phyloP scores from a whole-genome alignment of 2,329 filamentous ascomycete genomes.

The Fusarium penzigii region DNA sequence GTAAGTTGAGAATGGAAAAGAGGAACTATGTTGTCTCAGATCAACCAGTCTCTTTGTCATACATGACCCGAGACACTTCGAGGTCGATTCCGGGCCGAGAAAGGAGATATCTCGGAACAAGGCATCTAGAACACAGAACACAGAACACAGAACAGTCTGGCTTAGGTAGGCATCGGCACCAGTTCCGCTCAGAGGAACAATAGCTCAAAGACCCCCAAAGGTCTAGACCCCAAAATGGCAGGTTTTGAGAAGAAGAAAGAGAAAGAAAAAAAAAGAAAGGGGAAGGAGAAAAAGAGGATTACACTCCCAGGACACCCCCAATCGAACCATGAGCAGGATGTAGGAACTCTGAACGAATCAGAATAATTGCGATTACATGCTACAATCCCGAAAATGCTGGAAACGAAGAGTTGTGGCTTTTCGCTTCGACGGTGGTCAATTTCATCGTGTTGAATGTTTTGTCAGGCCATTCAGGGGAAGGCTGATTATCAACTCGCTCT shows the following conservation, averaged over 20 bases:
- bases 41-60: too few relatives aligned
- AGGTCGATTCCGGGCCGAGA: too few relatives aligned
- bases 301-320: not conserved
- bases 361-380: constrained; percentile 3
- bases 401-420: constrained; percentile 3
- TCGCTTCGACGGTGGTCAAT: constrained; percentile 1
- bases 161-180: too few relatives aligned
- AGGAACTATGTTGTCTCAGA: too few relatives aligned
- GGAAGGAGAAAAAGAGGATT: not conserved
- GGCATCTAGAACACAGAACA: not conserved
- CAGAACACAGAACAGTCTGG: too few relatives aligned
- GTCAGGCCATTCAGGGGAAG: constrained; percentile 12
- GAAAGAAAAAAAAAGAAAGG: too few relatives aligned
- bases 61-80: too few relatives aligned
- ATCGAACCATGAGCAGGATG: not conserved
- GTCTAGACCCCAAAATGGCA: not conserved
- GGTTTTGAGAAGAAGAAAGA: too few relatives aligned
- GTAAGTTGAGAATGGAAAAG: not conserved
- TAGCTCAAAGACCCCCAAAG: not conserved
- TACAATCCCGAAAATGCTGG: constrained; percentile 1
- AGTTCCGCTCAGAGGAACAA: too few relatives aligned
- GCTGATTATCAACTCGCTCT: constrained; percentile 4
- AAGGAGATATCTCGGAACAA: not conserved
- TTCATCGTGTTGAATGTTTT: not conserved
- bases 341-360: not conserved